Base-by-base conservation (phyloP, 192 early-diverging fungal species). In the Backusella sp. region DNA sequence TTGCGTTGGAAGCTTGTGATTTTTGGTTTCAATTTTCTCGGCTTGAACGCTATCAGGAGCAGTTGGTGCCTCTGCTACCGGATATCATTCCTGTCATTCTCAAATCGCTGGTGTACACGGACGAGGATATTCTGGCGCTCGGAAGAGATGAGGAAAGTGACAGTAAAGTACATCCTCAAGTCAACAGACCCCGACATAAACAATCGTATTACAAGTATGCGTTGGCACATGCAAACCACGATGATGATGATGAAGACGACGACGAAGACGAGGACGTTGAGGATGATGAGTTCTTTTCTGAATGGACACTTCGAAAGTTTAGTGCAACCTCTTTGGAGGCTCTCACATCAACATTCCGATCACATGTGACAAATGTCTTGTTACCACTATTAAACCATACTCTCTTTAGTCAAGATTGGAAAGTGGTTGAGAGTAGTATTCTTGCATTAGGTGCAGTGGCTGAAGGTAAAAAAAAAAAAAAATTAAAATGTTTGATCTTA, bases 261-360 rank as follows among this genome's bases (percentile, higher is more conserved):
- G 93, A 97, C 23, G 92, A 97, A 15, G 92, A 96, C 56, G 92
- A 91, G 52, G 92, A 93, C 53, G 90, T 94, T n/a, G 95, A 95
- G 56, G 91, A 92, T 30, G 95, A 96, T 19, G 93, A 95, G 46
- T 87, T 92, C 66, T 92, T 92, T 73, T 90, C 89, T 72, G 94
- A 97, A 80, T 99, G 98, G 98, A 99, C 96, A 78, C 82, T 99
- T 41, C 93, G 98, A 75, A 99, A 99, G 84, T 98, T 97, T 86
- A 92, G 95, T 9, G 97, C 98, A 0, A 94, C 96, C 6, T 94
- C 95, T 41, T 80, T 99, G 39, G 98, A 99, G 76, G 92, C 97
- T 8, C 82, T 99, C 65, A 91, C 96, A 11, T 92, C 92, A 28
- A 90, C 94, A 2, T 97, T 93, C 82, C 90, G 86, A 65, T 91